Base-by-base conservation (phyloP, 1,139 yeast species). In the Wickerhamomyces sp. region DNA sequence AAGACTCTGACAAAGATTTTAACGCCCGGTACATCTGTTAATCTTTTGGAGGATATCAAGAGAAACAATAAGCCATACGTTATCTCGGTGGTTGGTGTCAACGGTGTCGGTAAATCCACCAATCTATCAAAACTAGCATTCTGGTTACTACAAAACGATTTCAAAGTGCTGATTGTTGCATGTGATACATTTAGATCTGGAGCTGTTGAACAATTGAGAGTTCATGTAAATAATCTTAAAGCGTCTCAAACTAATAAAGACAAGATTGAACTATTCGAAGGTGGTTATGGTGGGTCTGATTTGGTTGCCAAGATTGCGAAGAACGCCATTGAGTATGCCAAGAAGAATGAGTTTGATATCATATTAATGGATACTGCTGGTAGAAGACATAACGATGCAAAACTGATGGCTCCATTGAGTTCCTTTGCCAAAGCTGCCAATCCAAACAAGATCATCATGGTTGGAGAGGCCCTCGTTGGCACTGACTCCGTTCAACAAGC, bases 181-280 rank as follows among this genome's bases (percentile, higher is more conserved):
- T 93, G 99, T 68, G 99, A 93, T 68, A 94, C 99, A 0, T 93
- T 93, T 69, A 77, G 99, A 66, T 89, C 97, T 0, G 99, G 99
- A 42, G 99, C 99, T 0, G 98, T 93, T 14, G 99, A 93, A 63
- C 99, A 93, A 66, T 73, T 93, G 53, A 82, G 93, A 56, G 96
- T 93, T 2, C 99, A 93, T 66, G 99, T 91, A 3, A 82, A 81
- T 52, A 86, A 94, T 56, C 71, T 93, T 51, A 79, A 84, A 45
- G 81, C 81, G 48, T 69, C 87, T 27, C 75, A 80, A 23, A 73
- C 71, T 37, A 73, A 73, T 32, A 69, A 72, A 15, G 84, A 82
- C 37, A 73, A 72, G 44, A 86, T 91, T 45, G 96, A 89, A 60
- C 69, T 93, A 37, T 93, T 85, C 62, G 96, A 91, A 65, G 91